Base-by-base conservation (phyloP, 2,329 filamentous ascomycete species). In the Alternaria burnsii region DNA sequence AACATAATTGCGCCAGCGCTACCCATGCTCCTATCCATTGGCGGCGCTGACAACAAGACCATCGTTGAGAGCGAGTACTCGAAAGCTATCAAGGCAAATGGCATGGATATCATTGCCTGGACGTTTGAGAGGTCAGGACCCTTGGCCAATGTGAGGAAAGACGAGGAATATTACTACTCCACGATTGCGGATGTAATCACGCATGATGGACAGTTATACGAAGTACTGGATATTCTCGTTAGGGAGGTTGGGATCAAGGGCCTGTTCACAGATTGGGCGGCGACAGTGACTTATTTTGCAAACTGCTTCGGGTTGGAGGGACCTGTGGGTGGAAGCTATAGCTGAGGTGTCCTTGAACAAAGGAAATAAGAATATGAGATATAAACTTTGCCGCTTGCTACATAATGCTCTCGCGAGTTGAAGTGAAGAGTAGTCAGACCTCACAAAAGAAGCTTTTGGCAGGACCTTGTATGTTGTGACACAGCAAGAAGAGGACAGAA, bases 241-340 rank as follows among this genome's bases (percentile, higher is more conserved):
- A 82, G 83, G 60, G 77, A 90, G 68, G 84, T 90, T 20, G 85
- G 86, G 0, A 84, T 89, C n/a, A 75, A 79, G 20, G 87, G 83
- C 3, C 80, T 91, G 55, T 91, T 91, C 67, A 85, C 84, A 4
- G 89, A 91, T 74, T 91, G 89, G 89, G 83, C 84, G 22, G 84
- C 86, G 5, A 89, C 88, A 0, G 83, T 86, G 8, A 89, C 87
- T 0, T 91, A 88, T 65, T 91, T 89, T 75, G 89, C 88, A 63
- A 91, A 90, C 70, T 91, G 88, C 76, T 87, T 91, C 62, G 83
- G 78, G 1, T 58, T 76, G n/a, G 60, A 66, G 53, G 65, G 71
- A 2, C 67, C 62, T 0, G 43, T 61, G 20, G 65, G 62, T 18
- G 62, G 65, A 8, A 67, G 62, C 18, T 69, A 65, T 43, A 34